Evolutionary conservation across 192 early-diverging fungal species (phyloP).

Genomic region (Coemansia sp.): DNA sequence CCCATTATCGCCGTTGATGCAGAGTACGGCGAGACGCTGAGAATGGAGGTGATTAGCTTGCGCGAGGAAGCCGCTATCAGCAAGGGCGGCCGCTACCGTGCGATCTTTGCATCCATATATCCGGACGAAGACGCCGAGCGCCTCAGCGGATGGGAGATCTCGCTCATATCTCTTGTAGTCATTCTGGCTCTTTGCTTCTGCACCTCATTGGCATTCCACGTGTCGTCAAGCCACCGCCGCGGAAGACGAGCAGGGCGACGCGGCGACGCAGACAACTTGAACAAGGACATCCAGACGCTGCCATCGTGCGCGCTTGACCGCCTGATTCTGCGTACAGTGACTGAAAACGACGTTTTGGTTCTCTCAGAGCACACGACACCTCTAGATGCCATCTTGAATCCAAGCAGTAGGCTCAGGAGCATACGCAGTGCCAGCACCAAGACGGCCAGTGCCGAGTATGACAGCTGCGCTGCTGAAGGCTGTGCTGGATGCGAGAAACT

Average conservation of each 20-base stretch:
- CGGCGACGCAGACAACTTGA: background rate
- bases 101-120: constrained; percentile 50
- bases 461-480: background rate
- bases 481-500: background rate
- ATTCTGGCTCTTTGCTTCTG: constrained; percentile 46
- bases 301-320: constrained; percentile 47
- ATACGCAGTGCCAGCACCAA: background rate
- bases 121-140: constrained; percentile 25
- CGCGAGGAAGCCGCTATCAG: constrained; percentile 19
- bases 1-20: constrained; percentile 38
- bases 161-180: constrained; percentile 42
- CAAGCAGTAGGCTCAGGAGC: constrained; percentile 13
- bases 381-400: constrained; percentile 36
- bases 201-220: constrained; percentile 39
- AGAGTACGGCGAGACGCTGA: constrained; percentile 43
- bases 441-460: background rate
- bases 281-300: constrained; percentile 38
- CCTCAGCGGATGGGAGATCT: constrained; percentile 48
- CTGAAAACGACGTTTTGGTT: constrained; percentile 24
- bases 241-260: background rate
- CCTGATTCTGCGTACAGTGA: constrained; percentile 37
- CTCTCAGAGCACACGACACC: constrained; percentile 41
- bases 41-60: constrained; percentile 24
- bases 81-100: constrained; percentile 17
- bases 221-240: constrained; percentile 20